Base-by-base conservation (phyloP, 2,329 filamentous ascomycete genomes). In the Xylariaceae sp. region DNA sequence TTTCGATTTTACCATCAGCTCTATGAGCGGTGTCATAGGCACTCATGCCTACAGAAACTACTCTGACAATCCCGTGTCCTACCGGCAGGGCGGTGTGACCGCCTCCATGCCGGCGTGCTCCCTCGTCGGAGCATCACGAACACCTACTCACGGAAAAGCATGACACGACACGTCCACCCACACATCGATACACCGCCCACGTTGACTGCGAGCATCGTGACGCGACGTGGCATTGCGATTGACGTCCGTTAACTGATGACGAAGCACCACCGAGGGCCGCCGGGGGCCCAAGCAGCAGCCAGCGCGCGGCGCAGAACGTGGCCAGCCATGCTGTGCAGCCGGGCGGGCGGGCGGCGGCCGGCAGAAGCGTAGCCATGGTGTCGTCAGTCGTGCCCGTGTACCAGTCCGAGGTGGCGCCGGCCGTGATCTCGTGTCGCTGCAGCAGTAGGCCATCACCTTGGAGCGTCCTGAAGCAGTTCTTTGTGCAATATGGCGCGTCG, bases 1-100 rank as follows among this genome's bases (percentile, higher is more conserved):
- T 17, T 87, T 88, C 50, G 84, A 83, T 47, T 88, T 88, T 53
- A 83, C 88, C 59, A 85, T 88, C 49, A 76, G 72, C 36, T 83
- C 78, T 27, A 85, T 87, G 80, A 78, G 74, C 23, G 75, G 73
- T 29, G 74, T 78, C 16, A 65, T 87, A 23, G 77, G 76, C 19
- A 83, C 77, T 0, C 58, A 76, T 36, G 72, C 78, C 29, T 88
- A 88, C 56, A 77, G 76, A 46, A 76, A 73, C 48, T 87, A 83
- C 57, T 87, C 87, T 60, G 65, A 76, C 47, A 71, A 84, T 35
- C 70, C 70, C 3, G 52, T 55, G 13, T 69, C 65, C 1, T 68
- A 72, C 44, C 64, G 69, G 1, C 80, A 86, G 57, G 81, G 80
- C 28, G 80, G 71, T 29, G 85, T 86, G 53, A 83, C 80, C 3